Conservation (phyloP, 2,329 filamentous ascomycete genomes). For the Pezicula rhizophila region DNA sequence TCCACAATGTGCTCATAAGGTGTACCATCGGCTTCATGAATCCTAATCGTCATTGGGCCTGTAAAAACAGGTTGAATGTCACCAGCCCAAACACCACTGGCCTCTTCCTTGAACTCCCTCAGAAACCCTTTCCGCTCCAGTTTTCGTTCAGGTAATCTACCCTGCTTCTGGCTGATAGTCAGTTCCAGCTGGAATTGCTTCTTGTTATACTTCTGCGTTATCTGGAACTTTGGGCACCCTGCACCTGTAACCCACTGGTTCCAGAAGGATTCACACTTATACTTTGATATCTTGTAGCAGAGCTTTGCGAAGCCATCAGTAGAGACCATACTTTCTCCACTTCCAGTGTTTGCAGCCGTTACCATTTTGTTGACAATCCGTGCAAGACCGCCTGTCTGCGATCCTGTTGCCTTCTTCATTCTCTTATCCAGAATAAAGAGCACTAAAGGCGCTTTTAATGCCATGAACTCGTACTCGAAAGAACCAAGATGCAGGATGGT, state of each 20-base stretch:
- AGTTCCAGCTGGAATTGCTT: slow-evolving; percentile 94
- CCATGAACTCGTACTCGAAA: slow-evolving; percentile 85
- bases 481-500: slow-evolving; percentile 70
- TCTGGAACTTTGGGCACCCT: slow-evolving; percentile 82
- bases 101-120: slow-evolving; percentile 75
- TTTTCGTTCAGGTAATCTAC: slow-evolving; percentile 39
- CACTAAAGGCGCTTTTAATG: slow-evolving; percentile 82
- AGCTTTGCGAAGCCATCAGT: slow-evolving; percentile 72
- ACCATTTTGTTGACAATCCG: slow-evolving; percentile 83
- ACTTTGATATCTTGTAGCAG: slow-evolving; percentile 84
- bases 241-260: slow-evolving; percentile 85
- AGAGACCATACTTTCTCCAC: slow-evolving; percentile 62
- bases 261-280: slow-evolving; percentile 81
- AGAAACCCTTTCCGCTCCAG: slow-evolving; percentile 73
- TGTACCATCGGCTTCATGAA: slow-evolving; percentile 96
- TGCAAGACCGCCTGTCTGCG: slow-evolving; percentile 62
- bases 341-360: slow-evolving; percentile 74
- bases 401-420: slow-evolving; percentile 80
- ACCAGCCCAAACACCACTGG: slow-evolving; percentile 61
- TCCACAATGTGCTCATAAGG: slow-evolving; percentile 98
- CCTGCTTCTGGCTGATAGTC: slow-evolving; percentile 69
- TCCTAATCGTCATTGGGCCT: slow-evolving; percentile 94
- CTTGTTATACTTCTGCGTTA: slow-evolving; percentile 91
- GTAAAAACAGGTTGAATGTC: slow-evolving; percentile 77
- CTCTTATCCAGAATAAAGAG: slow-evolving; percentile 91